Evolutionary conservation across 2,329 filamentous ascomycete species (phyloP), one percentile per base, ranked within the genome.

Genomic region (Fusarium buxicola): DNA sequence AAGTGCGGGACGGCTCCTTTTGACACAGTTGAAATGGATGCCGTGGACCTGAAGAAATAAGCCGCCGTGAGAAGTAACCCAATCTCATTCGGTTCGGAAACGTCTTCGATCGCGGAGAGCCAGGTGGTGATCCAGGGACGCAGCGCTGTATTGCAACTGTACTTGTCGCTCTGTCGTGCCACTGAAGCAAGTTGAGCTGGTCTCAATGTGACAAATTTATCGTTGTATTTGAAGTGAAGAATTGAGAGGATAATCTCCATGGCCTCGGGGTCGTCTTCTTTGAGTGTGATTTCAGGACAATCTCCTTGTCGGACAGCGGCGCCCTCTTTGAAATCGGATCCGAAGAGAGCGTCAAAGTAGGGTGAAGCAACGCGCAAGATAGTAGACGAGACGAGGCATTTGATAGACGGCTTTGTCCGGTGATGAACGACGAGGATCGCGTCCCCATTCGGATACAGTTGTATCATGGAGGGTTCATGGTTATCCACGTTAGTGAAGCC

Each of bases 221-320:
- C 16, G n/a, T 13, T 16, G 2, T 27, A 43, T n/a, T 51, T 51
- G 21, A 43, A 51, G 5, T 51, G 47, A 18, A 51, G 30, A 15
- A 43, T 34, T 9, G 47, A 51, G 11, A 51, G 47, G 10, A 51
- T 43, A 12, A 43, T 51, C 28, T 51, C 36, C 47, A 51, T 51
- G 12, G 47, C 47, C 21, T 51, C 47, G 0, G 47, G 47, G 7
- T 51, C 47, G n/a, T 51, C 47, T 9, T 51, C 47, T 12, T 51
- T 18, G 12, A 51, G 47, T 6, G 38, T 51, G n/a, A 51, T 51
- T 36, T 51, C 47, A 1, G 47, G 47, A 21, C 47, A 51, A 2
- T 43, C 30, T 21, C 47, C 47, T n/a, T 51, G 47, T 9, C 47
- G 36, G 15, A 51, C 47, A 2, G 38, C 30, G 2, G 47, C 36